Base-by-base conservation (phyloP, 2,329 filamentous ascomycete genomes). In the Fusarium kyushuense region DNA sequence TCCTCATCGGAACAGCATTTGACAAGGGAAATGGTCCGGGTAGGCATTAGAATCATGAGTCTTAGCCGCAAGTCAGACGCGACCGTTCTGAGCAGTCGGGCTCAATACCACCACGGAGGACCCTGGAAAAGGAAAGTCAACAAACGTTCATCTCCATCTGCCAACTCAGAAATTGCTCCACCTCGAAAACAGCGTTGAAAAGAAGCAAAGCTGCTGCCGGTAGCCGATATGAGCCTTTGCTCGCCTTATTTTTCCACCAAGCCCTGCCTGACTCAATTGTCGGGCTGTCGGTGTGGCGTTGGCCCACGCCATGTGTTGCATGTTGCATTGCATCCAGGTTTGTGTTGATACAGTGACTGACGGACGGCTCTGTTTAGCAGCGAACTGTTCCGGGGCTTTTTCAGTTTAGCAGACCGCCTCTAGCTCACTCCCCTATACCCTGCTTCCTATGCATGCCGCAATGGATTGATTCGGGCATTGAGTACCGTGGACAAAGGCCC, bases 41-140 rank as follows among this genome's bases (percentile, higher is more conserved):
- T 56, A 29, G 45, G 58, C 33, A 29, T 56, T 42, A 36, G 54
- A 36, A 38, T 21, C 54, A 35, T 27, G 38, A 23, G 27, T 13
- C 12, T 45, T 45, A 30, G 42, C 23, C 30, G 12, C 13, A 17
- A 29, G 27, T 33, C 23, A 29, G 38, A 58, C 41, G 29, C 36
- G 13, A 51, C 51, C 30, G 33, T 58, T 49, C 43, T 57, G 43
- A 58, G 29, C 43, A 43, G 13, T 32, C 27, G 33, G 43, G 32
- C 33, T 36, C 47, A 14, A 38, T 25, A 41, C 36, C 29, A 29
- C 35, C 38, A 64, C 59, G 61, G 59, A 64, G 41, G 19, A 38
- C 46, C 60, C 53, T 52, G 45, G 58, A 65, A 59, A 33, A 43
- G 59, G 59, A 27, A 64, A 65, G 61, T 59, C 53, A 23, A 25